These are phyloP conservation scores for Lichina pygmaea DNA, from an alignment of 495 filamentous ascomycete species.

Conservation along the genomic window DNA sequence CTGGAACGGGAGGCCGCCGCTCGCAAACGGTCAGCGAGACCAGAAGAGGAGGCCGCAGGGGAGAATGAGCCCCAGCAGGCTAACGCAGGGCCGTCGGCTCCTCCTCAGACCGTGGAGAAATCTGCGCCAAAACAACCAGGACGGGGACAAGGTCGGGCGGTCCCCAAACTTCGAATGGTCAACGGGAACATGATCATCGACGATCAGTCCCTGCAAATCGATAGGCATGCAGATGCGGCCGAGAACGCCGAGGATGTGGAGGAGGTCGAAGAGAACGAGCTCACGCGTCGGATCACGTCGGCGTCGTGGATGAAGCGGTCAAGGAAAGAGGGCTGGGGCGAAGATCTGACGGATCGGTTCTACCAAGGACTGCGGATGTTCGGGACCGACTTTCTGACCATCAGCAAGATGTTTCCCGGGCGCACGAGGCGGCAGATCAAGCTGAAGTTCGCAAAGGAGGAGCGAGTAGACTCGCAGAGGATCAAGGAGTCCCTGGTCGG, in stretches of 20 bases:
- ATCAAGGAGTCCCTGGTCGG: conserved; percentile 36
- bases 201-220: conserved; percentile 45
- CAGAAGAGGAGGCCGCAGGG: neutral
- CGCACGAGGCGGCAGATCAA: conserved; percentile 59
- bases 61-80: neutral
- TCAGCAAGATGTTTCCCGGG: conserved; percentile 55
- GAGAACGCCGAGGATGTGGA: conserved; percentile 28
- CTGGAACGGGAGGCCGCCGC: conserved; percentile 23
- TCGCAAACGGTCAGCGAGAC: neutral
- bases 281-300: conserved; percentile 51
- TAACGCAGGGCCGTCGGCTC: neutral
- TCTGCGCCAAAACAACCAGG: neutral
- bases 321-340: conserved; percentile 49
- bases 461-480: conserved; percentile 38
- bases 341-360: conserved; percentile 54
- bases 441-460: conserved; percentile 79
- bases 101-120: conserved; percentile 5
- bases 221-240: conserved; percentile 44
- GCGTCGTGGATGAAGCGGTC: conserved; percentile 43
- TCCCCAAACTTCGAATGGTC: conserved; percentile 40
- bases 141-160: conserved; percentile 7
- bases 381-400: conserved; percentile 80
- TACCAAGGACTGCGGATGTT: conserved; percentile 66
- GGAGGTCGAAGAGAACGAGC: conserved; percentile 56
- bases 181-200: conserved; percentile 70